phyloP scores from a whole-genome alignment of 2,329 filamentous ascomycete species.

The Thelonectria discophora region DNA sequence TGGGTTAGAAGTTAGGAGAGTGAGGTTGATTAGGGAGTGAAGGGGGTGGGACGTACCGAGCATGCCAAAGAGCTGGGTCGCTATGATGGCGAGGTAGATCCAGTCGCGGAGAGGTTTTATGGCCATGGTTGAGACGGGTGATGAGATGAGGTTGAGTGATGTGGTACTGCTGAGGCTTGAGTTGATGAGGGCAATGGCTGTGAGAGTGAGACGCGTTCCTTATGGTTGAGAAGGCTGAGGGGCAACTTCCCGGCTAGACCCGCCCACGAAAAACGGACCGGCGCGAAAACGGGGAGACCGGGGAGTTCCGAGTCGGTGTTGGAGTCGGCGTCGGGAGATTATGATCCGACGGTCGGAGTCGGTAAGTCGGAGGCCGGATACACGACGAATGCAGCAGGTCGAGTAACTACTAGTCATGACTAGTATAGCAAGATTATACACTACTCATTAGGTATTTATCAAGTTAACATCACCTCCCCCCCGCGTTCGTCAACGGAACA shows the following conservation, averaged over 20 bases:
- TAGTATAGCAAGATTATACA: too few relatives aligned
- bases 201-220: background rate
- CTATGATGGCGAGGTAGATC: slow-evolving; percentile 48
- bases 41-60: slow-evolving; percentile 42
- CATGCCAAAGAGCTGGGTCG: slow-evolving; percentile 49
- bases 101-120: slow-evolving; percentile 45
- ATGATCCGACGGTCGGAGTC: background rate
- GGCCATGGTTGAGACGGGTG: slow-evolving; percentile 30
- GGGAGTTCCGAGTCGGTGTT: too few relatives aligned
- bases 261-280: slow-evolving; percentile 24
- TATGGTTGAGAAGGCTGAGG: background rate
- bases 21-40: background rate
- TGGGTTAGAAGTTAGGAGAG: slow-evolving; percentile 36
- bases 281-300: background rate
- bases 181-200: background rate
- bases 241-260: slow-evolving; percentile 25
- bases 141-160: too few relatives aligned
- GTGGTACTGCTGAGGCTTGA: too few relatives aligned
- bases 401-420: too few relatives aligned
- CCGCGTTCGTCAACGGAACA: slow-evolving; percentile 13
- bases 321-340: background rate
- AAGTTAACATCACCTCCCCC: background rate
- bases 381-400: too few relatives aligned
- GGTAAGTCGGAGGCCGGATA: background rate
- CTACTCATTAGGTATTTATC: too few relatives aligned